Evolutionary conservation across 768 basidiomycete species (phyloP).

Genomic region (Xanthoconium stramineum): DNA sequence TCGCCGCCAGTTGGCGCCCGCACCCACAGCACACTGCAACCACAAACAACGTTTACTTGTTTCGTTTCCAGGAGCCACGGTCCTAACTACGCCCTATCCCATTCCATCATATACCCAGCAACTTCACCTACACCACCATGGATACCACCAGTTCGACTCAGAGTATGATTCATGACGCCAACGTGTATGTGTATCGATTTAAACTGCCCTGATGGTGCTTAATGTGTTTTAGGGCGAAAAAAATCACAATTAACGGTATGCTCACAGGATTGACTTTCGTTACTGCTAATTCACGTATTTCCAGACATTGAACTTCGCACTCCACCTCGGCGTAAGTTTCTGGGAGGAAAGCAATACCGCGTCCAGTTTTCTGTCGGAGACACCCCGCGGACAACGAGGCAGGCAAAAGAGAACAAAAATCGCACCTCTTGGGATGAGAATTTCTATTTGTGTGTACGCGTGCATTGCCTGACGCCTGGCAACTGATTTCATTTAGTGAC

Average conservation of each 20-base stretch:
- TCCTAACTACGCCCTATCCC: not conserved
- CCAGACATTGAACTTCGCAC: slow-evolving; percentile 14
- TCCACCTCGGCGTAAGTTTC: not conserved
- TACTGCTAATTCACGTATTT: not conserved
- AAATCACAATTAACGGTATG: slow-evolving; percentile 12
- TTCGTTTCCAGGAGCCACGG: slow-evolving; percentile 9
- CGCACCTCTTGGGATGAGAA: slow-evolving; percentile 9
- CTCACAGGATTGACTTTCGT: not conserved
- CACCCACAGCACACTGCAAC: slow-evolving; percentile 17
- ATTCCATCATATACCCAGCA: not conserved
- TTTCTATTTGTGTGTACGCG: slow-evolving; percentile 15
- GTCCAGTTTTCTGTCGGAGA: slow-evolving; percentile 9
- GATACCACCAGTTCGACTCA: not conserved
- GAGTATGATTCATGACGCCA: not conserved
- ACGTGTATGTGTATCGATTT: slow-evolving; percentile 2
- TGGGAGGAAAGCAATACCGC: slow-evolving; percentile 8
- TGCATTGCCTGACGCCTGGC: not conserved
- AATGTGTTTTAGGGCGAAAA: slow-evolving; percentile 7
- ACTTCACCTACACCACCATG: not conserved
- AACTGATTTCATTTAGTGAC: slow-evolving; percentile 11
- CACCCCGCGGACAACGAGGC: slow-evolving; percentile 14
- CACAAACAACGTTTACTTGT: slow-evolving; percentile 10
- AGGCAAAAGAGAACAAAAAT: slow-evolving; percentile 9
- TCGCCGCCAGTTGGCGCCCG: slow-evolving; percentile 5
- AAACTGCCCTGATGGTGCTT: not conserved